A percentile compares a stretch with the other conserved stretches of the same genome.
Evolutionary conservation across 2,329 filamentous ascomycete species (phyloP).

Genomic region (Colletotrichum kahawae): DNA sequence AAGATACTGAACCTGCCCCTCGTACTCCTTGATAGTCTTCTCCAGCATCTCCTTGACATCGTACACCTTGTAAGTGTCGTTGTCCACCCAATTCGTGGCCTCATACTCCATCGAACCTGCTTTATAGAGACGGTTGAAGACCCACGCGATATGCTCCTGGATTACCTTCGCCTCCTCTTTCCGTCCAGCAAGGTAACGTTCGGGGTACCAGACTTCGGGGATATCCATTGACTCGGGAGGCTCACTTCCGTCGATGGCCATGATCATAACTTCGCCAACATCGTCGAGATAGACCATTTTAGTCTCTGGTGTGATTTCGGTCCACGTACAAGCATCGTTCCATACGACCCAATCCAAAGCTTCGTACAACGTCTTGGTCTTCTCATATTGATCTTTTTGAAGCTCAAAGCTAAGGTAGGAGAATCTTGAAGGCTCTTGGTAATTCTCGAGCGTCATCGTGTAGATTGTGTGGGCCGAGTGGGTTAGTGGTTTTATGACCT

Average conservation of each 20-base stretch:
- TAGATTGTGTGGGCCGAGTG: conserved; percentile 32
- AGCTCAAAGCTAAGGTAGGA: conserved; percentile 47
- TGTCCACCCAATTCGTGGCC: conserved; percentile 24
- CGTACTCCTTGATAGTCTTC: conserved; percentile 27
- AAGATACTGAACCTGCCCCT: conserved; percentile 34
- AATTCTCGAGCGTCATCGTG: conserved; percentile 32
- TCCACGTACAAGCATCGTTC: conserved; percentile 44
- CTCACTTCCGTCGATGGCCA: conserved; percentile 49
- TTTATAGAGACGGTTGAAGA: conserved; percentile 26
- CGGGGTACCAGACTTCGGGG: conserved; percentile 56
- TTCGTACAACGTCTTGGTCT: conserved; percentile 51
- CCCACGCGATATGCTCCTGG: conserved; percentile 35
- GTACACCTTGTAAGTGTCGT: conserved; percentile 19
- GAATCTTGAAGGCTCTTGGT: conserved; percentile 39
- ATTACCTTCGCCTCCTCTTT: conserved; percentile 53
- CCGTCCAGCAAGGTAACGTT: conserved; percentile 54
- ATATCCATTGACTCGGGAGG: conserved; percentile 52
- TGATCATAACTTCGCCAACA: conserved; percentile 54
- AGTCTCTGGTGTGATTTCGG: conserved; percentile 37
- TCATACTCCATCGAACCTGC: conserved; percentile 22
- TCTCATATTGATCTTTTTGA: conserved; percentile 37
- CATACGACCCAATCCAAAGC: conserved; percentile 54
- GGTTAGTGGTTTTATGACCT: conserved; percentile 33
- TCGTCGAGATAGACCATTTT: conserved; percentile 50
- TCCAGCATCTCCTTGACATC: conserved; percentile 36